Base-by-base conservation (phyloP, 495 filamentous ascomycete species). In the Chaetomium tenue region DNA sequence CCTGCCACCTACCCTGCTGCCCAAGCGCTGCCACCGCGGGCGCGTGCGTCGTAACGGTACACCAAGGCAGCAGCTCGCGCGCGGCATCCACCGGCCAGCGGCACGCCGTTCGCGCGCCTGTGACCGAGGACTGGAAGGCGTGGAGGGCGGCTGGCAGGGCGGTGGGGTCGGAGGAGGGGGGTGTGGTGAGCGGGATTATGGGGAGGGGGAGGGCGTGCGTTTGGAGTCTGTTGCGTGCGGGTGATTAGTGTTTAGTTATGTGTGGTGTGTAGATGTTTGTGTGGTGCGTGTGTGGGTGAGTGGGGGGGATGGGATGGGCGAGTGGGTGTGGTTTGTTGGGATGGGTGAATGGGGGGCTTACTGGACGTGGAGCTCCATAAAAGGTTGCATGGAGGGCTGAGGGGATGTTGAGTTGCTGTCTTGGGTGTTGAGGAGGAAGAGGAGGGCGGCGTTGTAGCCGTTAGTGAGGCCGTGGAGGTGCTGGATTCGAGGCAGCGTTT, bases 51-150 rank as follows among this genome's bases (percentile, higher is more conserved):
- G 48, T 48, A n/a, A n/a, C n/a, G 33, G 78, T 79, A 57, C 80
- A 81, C 63, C 78, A 79, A 2, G 78, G 78, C 30, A 88, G 72
- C 7, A 88, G 71, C 11, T 70, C 58, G 58, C 58, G 64, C 62
- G 65, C 67, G 60, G 73, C 65, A 13, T 71, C 67, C 42, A 56
- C 18, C 26, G 61, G 28, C 25, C 30, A 52, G 50, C 9, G 9
- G 50, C 25, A 25, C 26, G 22, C 47, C 48, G 51, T 18, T 15
- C 15, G 37, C 16, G 68, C 59, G 3, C 42, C 67, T 30, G 52
- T 44, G 8, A 72, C 56, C 50, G 74, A 68, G 57, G 64, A 58
- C 33, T 70, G 60, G 63, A 79, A 77, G 8, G 65, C 56, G 20
- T 71, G 61, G 13, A 81, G 65, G 42, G 64, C 67, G 5, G 65